phyloP scores from a whole-genome alignment of 2,329 filamentous ascomycete species.

The Cladosporium cucumerinum region DNA sequence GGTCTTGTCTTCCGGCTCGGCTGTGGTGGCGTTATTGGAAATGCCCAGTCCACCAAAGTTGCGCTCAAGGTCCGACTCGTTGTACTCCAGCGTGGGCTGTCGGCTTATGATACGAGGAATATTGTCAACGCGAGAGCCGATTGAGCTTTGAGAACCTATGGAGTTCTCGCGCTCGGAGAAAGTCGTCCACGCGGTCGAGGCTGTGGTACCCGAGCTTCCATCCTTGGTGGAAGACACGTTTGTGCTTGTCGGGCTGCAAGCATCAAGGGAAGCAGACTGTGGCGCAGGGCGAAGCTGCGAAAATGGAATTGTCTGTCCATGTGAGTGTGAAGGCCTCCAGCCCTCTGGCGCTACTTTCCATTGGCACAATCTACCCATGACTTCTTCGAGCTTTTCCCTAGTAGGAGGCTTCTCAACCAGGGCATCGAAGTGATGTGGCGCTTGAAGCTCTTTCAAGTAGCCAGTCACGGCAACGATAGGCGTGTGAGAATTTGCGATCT shows the following conservation, averaged over 20 bases:
- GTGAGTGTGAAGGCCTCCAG: constrained; percentile 40
- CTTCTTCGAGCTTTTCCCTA: constrained; percentile 83
- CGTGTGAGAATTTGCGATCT: constrained; percentile 89
- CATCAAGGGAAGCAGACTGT: constrained; percentile 39
- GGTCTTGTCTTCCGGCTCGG: constrained; percentile 22
- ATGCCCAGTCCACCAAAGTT: constrained; percentile 70
- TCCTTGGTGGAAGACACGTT: constrained; percentile 64
- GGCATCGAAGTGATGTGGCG: constrained; percentile 92
- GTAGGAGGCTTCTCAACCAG: constrained; percentile 97
- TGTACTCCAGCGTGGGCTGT: constrained; percentile 71
- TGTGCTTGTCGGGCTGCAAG: constrained; percentile 75
- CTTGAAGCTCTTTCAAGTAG: constrained; percentile 94
- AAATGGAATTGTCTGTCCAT: constrained; percentile 50
- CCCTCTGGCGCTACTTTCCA: constrained; percentile 79
- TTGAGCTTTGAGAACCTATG: constrained; percentile 74
- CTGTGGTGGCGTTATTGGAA: constrained; percentile 24
- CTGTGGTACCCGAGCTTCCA: constrained; percentile 42
- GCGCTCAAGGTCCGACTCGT: constrained; percentile 52
- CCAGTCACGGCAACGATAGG: constrained; percentile 96
- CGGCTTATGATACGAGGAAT: constrained; percentile 71
- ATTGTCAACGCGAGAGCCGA: constrained; percentile 58
- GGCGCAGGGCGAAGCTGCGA: constrained; percentile 62
- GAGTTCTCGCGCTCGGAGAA: constrained; percentile 65
- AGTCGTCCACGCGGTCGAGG: constrained; percentile 10
- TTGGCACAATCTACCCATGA: constrained; percentile 81